Conservation (phyloP, 495 filamentous ascomycete genomes). For the Parachaetomium inaequale region DNA sequence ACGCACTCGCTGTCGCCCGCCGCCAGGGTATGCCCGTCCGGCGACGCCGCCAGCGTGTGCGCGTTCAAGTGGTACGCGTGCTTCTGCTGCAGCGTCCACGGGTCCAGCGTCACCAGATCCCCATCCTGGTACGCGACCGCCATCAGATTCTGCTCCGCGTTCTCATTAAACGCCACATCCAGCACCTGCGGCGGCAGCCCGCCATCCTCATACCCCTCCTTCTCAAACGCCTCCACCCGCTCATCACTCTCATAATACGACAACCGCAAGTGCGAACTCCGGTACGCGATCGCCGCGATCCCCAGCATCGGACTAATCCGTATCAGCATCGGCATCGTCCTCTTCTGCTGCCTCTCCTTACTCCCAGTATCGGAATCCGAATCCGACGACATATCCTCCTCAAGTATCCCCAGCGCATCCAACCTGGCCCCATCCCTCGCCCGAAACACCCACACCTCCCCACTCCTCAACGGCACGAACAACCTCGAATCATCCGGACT, state of each 20-base stretch:
- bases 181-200: slow-evolving; percentile 20
- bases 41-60: slow-evolving; percentile 22
- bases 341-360: slow-evolving; percentile 9
- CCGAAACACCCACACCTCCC: slow-evolving; percentile 18
- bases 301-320: slow-evolving; percentile 18
- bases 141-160: slow-evolving; percentile 23
- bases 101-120: slow-evolving; percentile 21
- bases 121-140: slow-evolving; percentile 27
- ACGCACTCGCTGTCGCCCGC: slow-evolving; percentile 24
- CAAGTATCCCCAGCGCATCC: slow-evolving; percentile 13
- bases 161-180: slow-evolving; percentile 24
- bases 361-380: slow-evolving; percentile 19
- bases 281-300: slow-evolving; percentile 20
- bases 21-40: slow-evolving; percentile 24
- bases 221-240: slow-evolving; percentile 19
- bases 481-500: slow-evolving; percentile 22
- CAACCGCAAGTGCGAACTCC: slow-evolving; percentile 20
- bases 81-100: slow-evolving; percentile 23
- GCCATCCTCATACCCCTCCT: slow-evolving; percentile 23
- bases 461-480: slow-evolving; percentile 17
- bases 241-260: slow-evolving; percentile 23
- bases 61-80: slow-evolving; percentile 20
- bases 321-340: slow-evolving; percentile 15
- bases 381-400: slow-evolving; percentile 16
- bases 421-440: slow-evolving; percentile 16